phyloP scores from a whole-genome alignment of 225 moss, liverwort and hornwort species.

The Pseudisothecium myosuroides region DNA sequence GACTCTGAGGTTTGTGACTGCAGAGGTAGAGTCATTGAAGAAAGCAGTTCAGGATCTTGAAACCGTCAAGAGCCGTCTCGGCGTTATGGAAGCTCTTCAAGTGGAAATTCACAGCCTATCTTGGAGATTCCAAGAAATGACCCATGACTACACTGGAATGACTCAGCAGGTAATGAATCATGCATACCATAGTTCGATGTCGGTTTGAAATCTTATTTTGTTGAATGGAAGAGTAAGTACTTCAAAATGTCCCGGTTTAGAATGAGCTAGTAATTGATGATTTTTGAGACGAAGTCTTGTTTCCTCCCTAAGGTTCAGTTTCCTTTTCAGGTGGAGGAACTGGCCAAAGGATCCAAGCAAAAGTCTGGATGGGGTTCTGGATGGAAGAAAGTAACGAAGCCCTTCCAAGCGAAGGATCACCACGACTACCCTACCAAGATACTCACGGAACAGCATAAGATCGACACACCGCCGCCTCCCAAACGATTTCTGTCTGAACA shows the following conservation, averaged over 20 bases:
- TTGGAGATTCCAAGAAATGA: slow-evolving; percentile 30
- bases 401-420: slow-evolving; percentile 36
- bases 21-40: slow-evolving; percentile 26
- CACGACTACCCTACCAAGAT: slow-evolving; percentile 10
- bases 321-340: slow-evolving; percentile 19
- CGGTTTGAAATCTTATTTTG: neutral
- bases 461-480: neutral
- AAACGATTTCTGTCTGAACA: neutral
- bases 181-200: neutral
- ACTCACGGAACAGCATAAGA: slow-evolving; percentile 1
- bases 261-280: neutral
- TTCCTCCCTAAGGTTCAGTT: neutral
- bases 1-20: slow-evolving; percentile 1
- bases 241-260: neutral
- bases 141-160: slow-evolving; percentile 34
- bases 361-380: slow-evolving; percentile 45
- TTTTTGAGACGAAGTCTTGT: neutral
- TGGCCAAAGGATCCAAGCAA: slow-evolving; percentile 11
- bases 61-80: slow-evolving; percentile 18
- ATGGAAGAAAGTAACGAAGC: slow-evolving; percentile 43
- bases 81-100: slow-evolving; percentile 18
- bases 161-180: slow-evolving; percentile 18
- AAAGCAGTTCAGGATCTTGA: slow-evolving; percentile 25
- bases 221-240: neutral
- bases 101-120: slow-evolving; percentile 17